Percentiles rank a stretch among this genome's conserved stretches.
Evolutionary conservation across 1,139 yeast species (phyloP).

Genomic region (Diutina rugosa): DNA sequence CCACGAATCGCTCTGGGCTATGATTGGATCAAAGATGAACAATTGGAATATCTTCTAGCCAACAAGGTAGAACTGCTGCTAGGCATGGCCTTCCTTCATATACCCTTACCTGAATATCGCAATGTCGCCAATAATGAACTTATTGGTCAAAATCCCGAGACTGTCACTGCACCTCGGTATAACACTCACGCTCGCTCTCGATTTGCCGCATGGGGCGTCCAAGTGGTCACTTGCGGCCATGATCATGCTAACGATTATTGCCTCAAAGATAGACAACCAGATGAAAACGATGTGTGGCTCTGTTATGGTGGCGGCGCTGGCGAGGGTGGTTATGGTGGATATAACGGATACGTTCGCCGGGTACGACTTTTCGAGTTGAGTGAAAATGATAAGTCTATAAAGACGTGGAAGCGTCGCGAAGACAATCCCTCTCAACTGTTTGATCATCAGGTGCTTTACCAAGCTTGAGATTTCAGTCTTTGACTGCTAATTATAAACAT

Average conservation of each 20-base stretch:
- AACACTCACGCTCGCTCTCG: slow-evolving; percentile 53
- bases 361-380: slow-evolving; percentile 61
- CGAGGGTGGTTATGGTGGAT: slow-evolving; percentile 56
- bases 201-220: slow-evolving; percentile 51
- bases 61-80: slow-evolving; percentile 10
- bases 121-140: slow-evolving; percentile 28
- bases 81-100: slow-evolving; percentile 87
- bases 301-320: slow-evolving; percentile 9
- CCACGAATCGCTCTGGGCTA: slow-evolving; percentile 66
- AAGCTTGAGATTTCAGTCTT: neutral
- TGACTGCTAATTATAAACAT: too few species aligned
- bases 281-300: slow-evolving; percentile 7
- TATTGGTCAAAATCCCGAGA: slow-evolving; percentile 37
- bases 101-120: slow-evolving; percentile 77
- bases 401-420: slow-evolving; percentile 63
- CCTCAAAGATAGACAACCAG: slow-evolving; percentile 26
- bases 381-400: slow-evolving; percentile 35
- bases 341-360: slow-evolving; percentile 40
- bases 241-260: slow-evolving; percentile 94
- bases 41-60: slow-evolving; percentile 10
- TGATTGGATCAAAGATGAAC: slow-evolving; percentile 73
- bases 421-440: slow-evolving; percentile 34
- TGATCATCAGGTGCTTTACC: slow-evolving; percentile 35
- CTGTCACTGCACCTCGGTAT: slow-evolving; percentile 62
- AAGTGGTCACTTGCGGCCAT: slow-evolving; percentile 75